Evolutionary conservation across 441 rosid genomes (phyloP), one percentile per base, ranked within the genome.

Genomic region (Metrosideros polymorpha): DNA sequence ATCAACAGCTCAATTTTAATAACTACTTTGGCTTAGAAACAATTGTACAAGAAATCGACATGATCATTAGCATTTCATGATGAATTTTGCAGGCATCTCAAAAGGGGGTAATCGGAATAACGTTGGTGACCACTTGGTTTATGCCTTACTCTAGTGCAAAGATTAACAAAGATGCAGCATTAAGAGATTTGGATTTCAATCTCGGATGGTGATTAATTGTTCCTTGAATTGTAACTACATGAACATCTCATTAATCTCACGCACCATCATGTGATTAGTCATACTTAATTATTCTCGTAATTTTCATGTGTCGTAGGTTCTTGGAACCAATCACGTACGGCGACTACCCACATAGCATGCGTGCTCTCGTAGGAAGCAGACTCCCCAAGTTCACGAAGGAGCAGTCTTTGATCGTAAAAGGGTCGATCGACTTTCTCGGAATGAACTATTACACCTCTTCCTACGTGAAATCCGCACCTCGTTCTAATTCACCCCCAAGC

Each of bases 271-370:
- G 27, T 24, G 8, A 66, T 35, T 39, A 39, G n/a, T 39, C n/a
- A 6, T 39, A 22, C 79, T 2, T 39, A 71, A 71, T 39, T 24
- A 71, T 71, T 71, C 17, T 39, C 15, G 27, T 71, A 3, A 39
- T 71, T 35, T 52, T 19, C 84, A 83, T 10, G 84, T 7, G 18
- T 56, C 32, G 59, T n/a, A 66, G 87, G 83, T 86, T 82, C 49
- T 15, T 82, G 57, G 85, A 86, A 14, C 88, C 85, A 2, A 12
- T 82, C n/a, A 47, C 59, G 10, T 12, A 10, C 5, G 85, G 88
- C 13, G 85, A 86, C 43, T 86, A 82, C 49, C 88, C 88, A 1
- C 35, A 15, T 5, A 86, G 79, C 82, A 86, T 86, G 88, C 88
- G 85, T 39, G 25, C 85, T 32, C 47, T 57, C 3, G 88, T 82